Base-by-base conservation (phyloP, 202 grass and related monocot genomes). In the Schoenoplectus tabernaemontani region DNA sequence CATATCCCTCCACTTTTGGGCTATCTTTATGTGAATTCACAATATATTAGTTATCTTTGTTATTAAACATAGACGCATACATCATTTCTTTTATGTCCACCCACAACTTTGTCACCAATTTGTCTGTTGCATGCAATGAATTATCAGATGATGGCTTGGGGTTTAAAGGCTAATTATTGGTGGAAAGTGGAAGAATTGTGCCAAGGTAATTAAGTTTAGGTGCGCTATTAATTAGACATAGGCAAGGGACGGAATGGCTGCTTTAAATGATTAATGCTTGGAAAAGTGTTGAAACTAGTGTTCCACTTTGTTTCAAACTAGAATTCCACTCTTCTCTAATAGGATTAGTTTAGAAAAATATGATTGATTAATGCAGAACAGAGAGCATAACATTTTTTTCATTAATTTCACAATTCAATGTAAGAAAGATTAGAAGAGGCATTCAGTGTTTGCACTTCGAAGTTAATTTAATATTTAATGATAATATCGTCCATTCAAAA, bases 31-130 rank as follows among this genome's bases (percentile, higher is more conserved):
- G 28, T 28, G 28, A 28, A 28, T 28, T 28, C 28, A 28, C 28
- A 28, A 28, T 28, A 28, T 28, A 28, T 28, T 28, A 28, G 28
- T 28, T 28, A 28, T 28, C 28, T 28, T 28, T 28, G 28, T 28
- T 28, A 28, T 28, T 28, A 28, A 28, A 28, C 59, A 53, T 23
- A 79, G 28, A 65, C 22, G 50, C 7, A 80, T 20, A 80, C 77
- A 66, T 53, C 59, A 80, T 80, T 53, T 80, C 59, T 65, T 80
- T 80, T 65, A 66, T 53, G 26, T 1, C 60, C 78, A 80, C 59
- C 38, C 38, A 80, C 59, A 53, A 80, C 42, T 22, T 65, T 80
- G 78, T 80, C 78, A 80, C 78, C 59, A 30, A 61, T 80, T 66
- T 80, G 78, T 11, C 78, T 34, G 30, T 65, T 53, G 57, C 53